Conservation (phyloP, 2,329 filamentous ascomycete species). For the Fusarium kyushuense region DNA sequence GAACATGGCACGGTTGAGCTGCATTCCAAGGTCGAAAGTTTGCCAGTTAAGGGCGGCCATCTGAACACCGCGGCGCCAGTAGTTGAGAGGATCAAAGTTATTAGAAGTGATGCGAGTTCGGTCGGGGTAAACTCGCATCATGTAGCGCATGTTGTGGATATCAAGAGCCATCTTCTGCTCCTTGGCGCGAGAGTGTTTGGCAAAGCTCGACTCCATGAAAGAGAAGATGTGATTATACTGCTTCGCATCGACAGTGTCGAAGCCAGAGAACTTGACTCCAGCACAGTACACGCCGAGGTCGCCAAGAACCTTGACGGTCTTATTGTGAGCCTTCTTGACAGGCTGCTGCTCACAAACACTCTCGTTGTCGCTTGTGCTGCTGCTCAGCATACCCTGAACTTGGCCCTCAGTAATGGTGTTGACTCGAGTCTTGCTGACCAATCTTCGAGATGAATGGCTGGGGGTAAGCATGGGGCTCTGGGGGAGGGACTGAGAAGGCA, state of each 20-base stretch:
- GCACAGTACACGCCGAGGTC: slow-evolving; percentile 83
- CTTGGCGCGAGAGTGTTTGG: slow-evolving; percentile 79
- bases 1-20: slow-evolving; percentile 98
- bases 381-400: slow-evolving; percentile 67
- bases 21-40: slow-evolving; percentile 94
- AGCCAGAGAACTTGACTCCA: slow-evolving; percentile 85
- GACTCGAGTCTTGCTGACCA: slow-evolving; percentile 64
- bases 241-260: slow-evolving; percentile 81
- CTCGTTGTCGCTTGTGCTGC: slow-evolving; percentile 84
- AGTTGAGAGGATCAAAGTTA: slow-evolving; percentile 93
- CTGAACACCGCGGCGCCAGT: slow-evolving; percentile 95
- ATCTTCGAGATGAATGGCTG: slow-evolving; percentile 62
- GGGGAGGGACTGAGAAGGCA: slow-evolving; percentile 64
- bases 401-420: slow-evolving; percentile 69
- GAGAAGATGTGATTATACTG: slow-evolving; percentile 96
- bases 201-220: slow-evolving; percentile 90
- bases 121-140: slow-evolving; percentile 95
- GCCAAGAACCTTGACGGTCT: slow-evolving; percentile 85
- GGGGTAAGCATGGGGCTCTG: slow-evolving; percentile 67
- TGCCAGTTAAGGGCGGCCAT: slow-evolving; percentile 99
- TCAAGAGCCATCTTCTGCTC: slow-evolving; percentile 83
- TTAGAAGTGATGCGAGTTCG: slow-evolving; percentile 84
- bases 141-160: slow-evolving; percentile 88
- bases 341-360: slow-evolving; percentile 70
- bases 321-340: slow-evolving; percentile 76